Conservation (phyloP, 1,284 basidiomycete species). For the Tilletia indica region DNA sequence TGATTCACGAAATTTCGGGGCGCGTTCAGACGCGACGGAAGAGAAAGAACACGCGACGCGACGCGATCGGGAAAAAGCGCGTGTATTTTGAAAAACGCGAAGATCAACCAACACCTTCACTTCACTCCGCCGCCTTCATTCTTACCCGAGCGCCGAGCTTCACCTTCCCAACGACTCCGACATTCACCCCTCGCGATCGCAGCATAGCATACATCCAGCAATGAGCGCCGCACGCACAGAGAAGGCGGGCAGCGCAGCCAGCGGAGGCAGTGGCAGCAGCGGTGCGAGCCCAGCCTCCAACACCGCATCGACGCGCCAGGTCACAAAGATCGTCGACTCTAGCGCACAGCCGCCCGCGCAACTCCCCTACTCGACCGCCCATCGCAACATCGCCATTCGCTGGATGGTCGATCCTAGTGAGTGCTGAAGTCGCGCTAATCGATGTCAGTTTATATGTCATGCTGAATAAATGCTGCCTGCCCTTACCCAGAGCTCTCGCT, state of each 20-base stretch:
- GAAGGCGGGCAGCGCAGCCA: neutral
- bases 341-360: constrained; percentile 2
- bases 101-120: too few relatives aligned
- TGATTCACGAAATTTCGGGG: too few relatives aligned
- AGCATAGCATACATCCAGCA: too few relatives aligned
- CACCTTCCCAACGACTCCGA: too few relatives aligned
- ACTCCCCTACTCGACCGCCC: neutral
- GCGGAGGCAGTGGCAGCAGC: neutral
- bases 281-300: neutral
- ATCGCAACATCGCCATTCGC: constrained; percentile 32
- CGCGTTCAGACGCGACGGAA: too few relatives aligned
- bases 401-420: constrained; percentile 49
- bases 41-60: neutral
- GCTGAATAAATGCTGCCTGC: constrained; percentile 26
- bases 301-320: neutral
- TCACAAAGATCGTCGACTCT: neutral
- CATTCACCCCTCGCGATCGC: too few relatives aligned
- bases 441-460: constrained; percentile 21
- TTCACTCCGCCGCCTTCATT: too few relatives aligned
- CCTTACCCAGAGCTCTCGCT: constrained; percentile 56
- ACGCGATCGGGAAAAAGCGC: neutral
- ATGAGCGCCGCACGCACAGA: too few relatives aligned
- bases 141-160: too few relatives aligned
- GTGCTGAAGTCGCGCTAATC: constrained; percentile 19
- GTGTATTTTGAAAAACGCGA: neutral